These are phyloP conservation scores for Ceratobasidium sp. DNA, from an alignment of 1,284 basidiomycete genomes.

Conservation along the genomic window DNA sequence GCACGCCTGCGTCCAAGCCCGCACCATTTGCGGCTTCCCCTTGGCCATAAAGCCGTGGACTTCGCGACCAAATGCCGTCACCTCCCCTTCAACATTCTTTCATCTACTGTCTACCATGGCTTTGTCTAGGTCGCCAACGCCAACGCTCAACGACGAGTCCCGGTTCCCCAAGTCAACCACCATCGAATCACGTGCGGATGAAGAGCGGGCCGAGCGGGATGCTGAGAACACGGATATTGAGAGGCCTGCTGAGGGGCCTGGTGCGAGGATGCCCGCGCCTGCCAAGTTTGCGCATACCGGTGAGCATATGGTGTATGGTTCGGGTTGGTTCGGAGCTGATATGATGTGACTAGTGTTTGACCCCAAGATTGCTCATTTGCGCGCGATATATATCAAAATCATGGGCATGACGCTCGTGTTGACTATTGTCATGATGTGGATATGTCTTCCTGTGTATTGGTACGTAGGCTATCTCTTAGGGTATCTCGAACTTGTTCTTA, in stretches of 20 bases:
- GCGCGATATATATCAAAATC: slow-evolving; percentile 47
- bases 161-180: slow-evolving; percentile 2
- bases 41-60: too few relatives aligned
- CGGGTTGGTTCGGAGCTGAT: neutral
- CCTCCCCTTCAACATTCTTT: neutral
- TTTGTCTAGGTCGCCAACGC: slow-evolving; percentile 1
- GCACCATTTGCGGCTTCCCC: too few relatives aligned
- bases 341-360: slow-evolving; percentile 38
- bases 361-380: slow-evolving; percentile 46
- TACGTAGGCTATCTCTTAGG: neutral
- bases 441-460: slow-evolving; percentile 24
- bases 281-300: slow-evolving; percentile 42
- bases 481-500: neutral
- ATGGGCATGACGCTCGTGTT: slow-evolving; percentile 42
- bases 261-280: slow-evolving; percentile 15
- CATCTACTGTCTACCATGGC: neutral
- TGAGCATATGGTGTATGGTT: neutral
- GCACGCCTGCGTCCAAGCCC: too few relatives aligned
- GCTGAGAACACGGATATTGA: slow-evolving; percentile 13
- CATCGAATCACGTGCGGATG: slow-evolving; percentile 2
- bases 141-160: slow-evolving; percentile 20
- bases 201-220: slow-evolving; percentile 16
- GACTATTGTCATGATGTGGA: slow-evolving; percentile 48
- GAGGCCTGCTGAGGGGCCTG: slow-evolving; percentile 32
- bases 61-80: too few relatives aligned